A percentile compares a stretch with the other conserved stretches of the same genome.
These are phyloP conservation scores for Murraya paniculata DNA, from an alignment of 345 rosid genomes.

Conservation along the genomic window DNA sequence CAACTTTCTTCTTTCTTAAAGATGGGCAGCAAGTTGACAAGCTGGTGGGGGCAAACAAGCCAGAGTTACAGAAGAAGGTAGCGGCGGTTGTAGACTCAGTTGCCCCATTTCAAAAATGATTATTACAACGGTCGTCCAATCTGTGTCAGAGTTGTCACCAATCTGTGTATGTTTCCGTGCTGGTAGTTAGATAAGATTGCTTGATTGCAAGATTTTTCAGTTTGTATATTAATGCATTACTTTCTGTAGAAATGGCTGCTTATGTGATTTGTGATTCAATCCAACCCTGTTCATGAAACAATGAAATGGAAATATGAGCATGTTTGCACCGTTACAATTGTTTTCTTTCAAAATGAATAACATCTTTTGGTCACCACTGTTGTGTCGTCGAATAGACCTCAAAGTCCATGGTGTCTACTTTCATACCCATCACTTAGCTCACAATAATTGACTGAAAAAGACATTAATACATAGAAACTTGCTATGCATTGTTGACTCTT, in stretches of 20 bases:
- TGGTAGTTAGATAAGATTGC: neutral
- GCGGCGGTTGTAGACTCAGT: slow-evolving; percentile 44
- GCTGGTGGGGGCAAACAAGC: slow-evolving; percentile 87
- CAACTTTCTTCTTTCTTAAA: slow-evolving; percentile 86
- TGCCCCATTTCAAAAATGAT: slow-evolving; percentile 6
- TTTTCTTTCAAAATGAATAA: neutral
- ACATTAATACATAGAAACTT: neutral
- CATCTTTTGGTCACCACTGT: neutral
- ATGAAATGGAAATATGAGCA: neutral
- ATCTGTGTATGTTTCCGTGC: neutral
- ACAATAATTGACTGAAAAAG: neutral
- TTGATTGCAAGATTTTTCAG: neutral
- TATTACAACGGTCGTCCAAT: neutral
- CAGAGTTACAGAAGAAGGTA: slow-evolving; percentile 73
- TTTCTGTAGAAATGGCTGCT: neutral
- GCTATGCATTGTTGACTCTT: neutral
- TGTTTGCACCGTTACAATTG: neutral
- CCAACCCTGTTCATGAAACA: neutral
- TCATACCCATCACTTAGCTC: neutral
- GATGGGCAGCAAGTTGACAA: slow-evolving; percentile 75
- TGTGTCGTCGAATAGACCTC: neutral
- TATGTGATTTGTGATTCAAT: neutral
- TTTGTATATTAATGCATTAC: neutral
- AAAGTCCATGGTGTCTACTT: neutral
- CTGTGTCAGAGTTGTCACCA: neutral